Conservation (phyloP, 225 moss, liverwort and hornwort genomes). For the Polytrichum formosum region DNA sequence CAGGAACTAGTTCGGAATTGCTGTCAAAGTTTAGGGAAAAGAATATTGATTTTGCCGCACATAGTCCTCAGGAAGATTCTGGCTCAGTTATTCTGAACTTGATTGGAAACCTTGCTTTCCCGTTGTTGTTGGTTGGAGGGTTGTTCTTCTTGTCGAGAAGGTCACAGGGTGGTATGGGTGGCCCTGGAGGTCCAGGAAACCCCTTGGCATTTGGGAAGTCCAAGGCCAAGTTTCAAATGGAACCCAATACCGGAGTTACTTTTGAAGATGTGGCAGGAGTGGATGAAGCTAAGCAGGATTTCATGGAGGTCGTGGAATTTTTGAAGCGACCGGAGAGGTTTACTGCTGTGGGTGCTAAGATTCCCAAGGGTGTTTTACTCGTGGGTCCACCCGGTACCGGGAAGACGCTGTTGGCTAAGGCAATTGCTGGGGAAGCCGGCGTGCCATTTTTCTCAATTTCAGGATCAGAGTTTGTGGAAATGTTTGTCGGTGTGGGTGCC, state of each 20-base stretch:
- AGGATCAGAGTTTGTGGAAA: constrained; percentile 68
- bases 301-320: constrained; percentile 71
- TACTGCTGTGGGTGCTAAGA: constrained; percentile 60
- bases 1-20: constrained; percentile 57
- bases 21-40: constrained; percentile 55
- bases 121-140: constrained; percentile 54
- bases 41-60: constrained; percentile 66
- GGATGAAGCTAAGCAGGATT: constrained; percentile 67
- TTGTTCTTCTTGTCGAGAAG: constrained; percentile 58
- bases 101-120: constrained; percentile 61
- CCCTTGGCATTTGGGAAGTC: constrained; percentile 61
- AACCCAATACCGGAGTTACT: constrained; percentile 64
- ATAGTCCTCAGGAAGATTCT: constrained; percentile 56
- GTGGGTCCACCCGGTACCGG: constrained; percentile 60
- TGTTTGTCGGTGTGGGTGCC: constrained; percentile 71
- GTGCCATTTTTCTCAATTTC: constrained; percentile 71
- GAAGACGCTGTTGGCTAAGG: constrained; percentile 69
- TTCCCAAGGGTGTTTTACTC: constrained; percentile 62
- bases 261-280: constrained; percentile 69
- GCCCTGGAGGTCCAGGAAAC: constrained; percentile 62
- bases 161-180: constrained; percentile 56
- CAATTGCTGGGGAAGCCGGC: constrained; percentile 67
- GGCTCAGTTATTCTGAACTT: constrained; percentile 59
- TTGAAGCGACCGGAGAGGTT: constrained; percentile 64
- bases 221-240: constrained; percentile 70